phyloP scores from a whole-genome alignment of 73 alveolate genomes.

The Effrenium voratum region DNA sequence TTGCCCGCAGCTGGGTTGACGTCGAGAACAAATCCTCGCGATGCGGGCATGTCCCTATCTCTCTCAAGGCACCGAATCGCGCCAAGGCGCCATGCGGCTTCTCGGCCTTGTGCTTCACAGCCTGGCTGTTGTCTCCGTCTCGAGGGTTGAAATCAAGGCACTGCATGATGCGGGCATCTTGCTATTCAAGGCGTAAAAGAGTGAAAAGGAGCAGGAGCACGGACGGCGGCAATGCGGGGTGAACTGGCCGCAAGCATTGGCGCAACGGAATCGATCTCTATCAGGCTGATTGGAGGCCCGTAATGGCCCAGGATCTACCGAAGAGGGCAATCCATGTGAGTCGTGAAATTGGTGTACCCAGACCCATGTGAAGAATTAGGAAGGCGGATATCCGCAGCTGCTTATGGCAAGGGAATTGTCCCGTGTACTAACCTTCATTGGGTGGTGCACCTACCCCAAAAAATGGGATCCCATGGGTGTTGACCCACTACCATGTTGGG shows the following conservation, averaged over 20 bases:
- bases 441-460: no score
- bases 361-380: no score
- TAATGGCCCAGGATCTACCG: neutral
- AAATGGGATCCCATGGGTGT: no score
- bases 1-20: conserved; percentile 40
- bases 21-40: conserved; percentile 55
- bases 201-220: neutral
- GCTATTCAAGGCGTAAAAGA: no score
- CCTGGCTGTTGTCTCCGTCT: no score
- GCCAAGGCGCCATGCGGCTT: conserved; percentile 61
- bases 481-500: neutral
- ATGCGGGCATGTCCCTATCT: neutral
- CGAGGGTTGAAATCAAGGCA: neutral
- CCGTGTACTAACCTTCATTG: no score
- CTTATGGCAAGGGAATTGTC: no score
- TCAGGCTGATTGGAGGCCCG: neutral
- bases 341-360: no score
- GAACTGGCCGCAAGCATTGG: neutral
- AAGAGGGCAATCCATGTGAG: no score
- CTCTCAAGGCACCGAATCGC: neutral
- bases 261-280: neutral
- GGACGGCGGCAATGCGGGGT: neutral
- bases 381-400: no score
- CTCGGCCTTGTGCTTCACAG: conserved; percentile 74
- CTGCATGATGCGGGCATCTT: neutral